Percentiles rank a stretch among this genome's conserved stretches.
Evolutionary conservation across 31 red algal species (phyloP).

Genomic region (Porphyra umbilicalis): DNA sequence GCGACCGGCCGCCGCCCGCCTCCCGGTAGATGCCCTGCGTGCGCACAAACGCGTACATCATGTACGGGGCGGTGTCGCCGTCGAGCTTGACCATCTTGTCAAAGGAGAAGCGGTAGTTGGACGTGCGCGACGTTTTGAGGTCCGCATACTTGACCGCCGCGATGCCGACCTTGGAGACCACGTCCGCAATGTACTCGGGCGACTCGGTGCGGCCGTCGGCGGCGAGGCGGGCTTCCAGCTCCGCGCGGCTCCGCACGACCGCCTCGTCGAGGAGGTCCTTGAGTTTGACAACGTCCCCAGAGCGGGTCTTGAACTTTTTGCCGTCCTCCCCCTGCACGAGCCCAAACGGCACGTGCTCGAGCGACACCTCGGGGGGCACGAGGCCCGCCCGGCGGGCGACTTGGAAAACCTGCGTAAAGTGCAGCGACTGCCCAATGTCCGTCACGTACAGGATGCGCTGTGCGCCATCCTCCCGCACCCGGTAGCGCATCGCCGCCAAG

Average conservation of each 20-base stretch:
- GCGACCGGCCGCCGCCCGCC: slow-evolving; percentile 13
- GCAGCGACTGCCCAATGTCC: slow-evolving; percentile 89
- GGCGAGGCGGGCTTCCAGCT: slow-evolving; percentile 40
- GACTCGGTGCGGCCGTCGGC: slow-evolving; percentile 59
- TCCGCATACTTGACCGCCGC: slow-evolving; percentile 98
- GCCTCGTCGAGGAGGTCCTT: slow-evolving; percentile 90
- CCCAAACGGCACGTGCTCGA: slow-evolving; percentile 98
- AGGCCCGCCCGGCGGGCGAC: slow-evolving; percentile 65
- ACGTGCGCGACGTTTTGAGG: slow-evolving; percentile 70
- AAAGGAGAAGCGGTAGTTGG: slow-evolving; percentile 95
- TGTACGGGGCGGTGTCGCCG: slow-evolving; percentile 96
- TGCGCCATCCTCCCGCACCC: slow-evolving; percentile 62
- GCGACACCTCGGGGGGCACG: slow-evolving; percentile 33
- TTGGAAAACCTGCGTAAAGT: slow-evolving; percentile 98
- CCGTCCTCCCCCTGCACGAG: slow-evolving; percentile 92
- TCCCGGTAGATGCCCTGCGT: slow-evolving; percentile 86
- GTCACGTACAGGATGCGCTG: slow-evolving; percentile 98
- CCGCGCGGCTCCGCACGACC: slow-evolving; percentile 37
- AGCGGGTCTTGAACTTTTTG: slow-evolving; percentile 99
- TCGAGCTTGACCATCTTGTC: slow-evolving; percentile 93
- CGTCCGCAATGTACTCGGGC: slow-evolving; percentile 49
- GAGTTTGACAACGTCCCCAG: slow-evolving; percentile 84
- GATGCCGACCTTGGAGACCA: slow-evolving; percentile 38
- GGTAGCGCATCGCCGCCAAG: slow-evolving; percentile 93
- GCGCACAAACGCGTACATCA: slow-evolving; percentile 88